These are phyloP conservation scores for Fusarium sp. DNA, from an alignment of 2,329 filamentous ascomycete genomes.

Conservation along the genomic window DNA sequence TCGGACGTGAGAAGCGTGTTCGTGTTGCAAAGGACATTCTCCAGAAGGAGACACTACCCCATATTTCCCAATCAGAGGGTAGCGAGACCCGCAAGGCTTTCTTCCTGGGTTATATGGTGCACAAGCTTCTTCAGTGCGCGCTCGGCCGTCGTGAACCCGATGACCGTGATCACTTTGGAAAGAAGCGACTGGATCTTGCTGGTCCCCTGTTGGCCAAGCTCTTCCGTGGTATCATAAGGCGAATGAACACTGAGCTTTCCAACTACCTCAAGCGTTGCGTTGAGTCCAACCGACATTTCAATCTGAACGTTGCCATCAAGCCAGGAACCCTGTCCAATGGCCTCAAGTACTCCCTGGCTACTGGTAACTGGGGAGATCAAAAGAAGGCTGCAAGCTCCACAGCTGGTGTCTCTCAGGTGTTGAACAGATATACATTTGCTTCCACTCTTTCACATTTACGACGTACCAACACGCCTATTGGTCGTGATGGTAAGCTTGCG, in stretches of 20 bases:
- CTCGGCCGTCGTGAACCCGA: slow-evolving; percentile 93
- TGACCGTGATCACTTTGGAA: slow-evolving; percentile 98
- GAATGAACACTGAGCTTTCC: slow-evolving; percentile 90
- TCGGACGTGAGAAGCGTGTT: slow-evolving; percentile 87
- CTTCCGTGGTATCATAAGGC: slow-evolving; percentile 91
- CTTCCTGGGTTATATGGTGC: slow-evolving; percentile 99
- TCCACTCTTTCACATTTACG: slow-evolving; percentile 97
- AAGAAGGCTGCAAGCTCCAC: slow-evolving; percentile 97
- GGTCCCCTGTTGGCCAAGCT: slow-evolving; percentile 95
- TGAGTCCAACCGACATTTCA: slow-evolving; percentile 89
- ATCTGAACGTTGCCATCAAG: slow-evolving; percentile 90
- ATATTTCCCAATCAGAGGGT: slow-evolving; percentile 95
- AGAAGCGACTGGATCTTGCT: slow-evolving; percentile 96
- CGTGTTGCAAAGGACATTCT: slow-evolving; percentile 93
- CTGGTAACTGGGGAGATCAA: slow-evolving; percentile 99
- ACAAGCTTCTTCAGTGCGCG: slow-evolving; percentile 92
- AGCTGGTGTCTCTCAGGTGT: slow-evolving; percentile 96
- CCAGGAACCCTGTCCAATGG: slow-evolving; percentile 91
- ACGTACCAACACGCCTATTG: slow-evolving; percentile 95
- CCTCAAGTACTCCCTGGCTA: slow-evolving; percentile 95
- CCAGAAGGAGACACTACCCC: slow-evolving; percentile 95
- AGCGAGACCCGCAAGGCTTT: slow-evolving; percentile 97
- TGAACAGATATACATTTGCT: slow-evolving; percentile 97
- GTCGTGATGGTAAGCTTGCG: slow-evolving; percentile 96
- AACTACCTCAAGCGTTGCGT: slow-evolving; percentile 93